Evolutionary conservation across 805 yeast species (phyloP).

Genomic region (Brettanomyces bruxellensis): DNA sequence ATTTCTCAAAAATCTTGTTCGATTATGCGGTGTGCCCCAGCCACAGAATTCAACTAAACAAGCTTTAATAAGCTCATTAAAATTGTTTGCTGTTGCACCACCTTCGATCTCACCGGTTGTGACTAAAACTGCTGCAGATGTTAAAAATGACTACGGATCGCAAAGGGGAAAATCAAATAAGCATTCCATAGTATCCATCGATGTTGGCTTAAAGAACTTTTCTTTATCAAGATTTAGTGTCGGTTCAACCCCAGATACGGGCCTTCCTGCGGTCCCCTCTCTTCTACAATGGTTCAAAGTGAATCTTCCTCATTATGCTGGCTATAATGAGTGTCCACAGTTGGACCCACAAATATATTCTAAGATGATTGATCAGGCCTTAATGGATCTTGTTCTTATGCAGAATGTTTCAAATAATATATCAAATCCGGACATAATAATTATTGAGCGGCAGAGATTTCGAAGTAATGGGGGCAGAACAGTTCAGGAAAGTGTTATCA

Average conservation of each 20-base stretch:
- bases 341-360: conserved; percentile 23
- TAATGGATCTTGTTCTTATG: conserved; percentile 12
- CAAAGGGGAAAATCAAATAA: too few relatives aligned
- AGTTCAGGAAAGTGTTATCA: conserved; percentile 42
- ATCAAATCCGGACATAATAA: conserved; percentile 29
- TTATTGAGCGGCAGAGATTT: conserved; percentile 50
- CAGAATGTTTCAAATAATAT: neutral
- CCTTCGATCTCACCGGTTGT: neutral
- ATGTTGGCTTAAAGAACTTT: conserved; percentile 27
- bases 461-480: conserved; percentile 37
- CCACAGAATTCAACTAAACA: neutral
- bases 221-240: conserved; percentile 19
- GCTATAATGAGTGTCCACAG: conserved; percentile 6
- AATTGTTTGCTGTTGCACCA: neutral
- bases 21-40: neutral
- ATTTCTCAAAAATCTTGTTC: neutral
- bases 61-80: neutral
- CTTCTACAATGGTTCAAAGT: conserved; percentile 25
- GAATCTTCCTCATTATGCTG: conserved; percentile 19
- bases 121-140: too few relatives aligned
- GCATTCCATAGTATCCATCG: conserved; percentile 20
- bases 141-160: too few relatives aligned
- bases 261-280: conserved; percentile 5
- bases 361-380: conserved; percentile 11
- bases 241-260: neutral